Conservation (phyloP, 2,329 filamentous ascomycete genomes). For the Talaromyces atroroseus region DNA sequence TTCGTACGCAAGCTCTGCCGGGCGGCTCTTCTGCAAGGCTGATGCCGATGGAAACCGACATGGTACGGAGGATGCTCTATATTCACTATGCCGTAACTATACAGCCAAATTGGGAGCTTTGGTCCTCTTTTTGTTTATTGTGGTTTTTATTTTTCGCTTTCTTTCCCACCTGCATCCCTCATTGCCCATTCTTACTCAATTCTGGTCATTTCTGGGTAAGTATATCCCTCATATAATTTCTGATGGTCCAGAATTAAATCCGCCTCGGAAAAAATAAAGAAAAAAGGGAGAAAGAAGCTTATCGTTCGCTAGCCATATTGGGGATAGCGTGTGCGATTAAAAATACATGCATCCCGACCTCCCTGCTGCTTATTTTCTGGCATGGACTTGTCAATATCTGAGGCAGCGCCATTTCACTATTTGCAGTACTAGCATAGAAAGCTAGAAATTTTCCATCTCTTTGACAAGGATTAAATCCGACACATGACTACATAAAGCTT, state of each 20-base stretch:
- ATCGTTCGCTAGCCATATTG: not conserved
- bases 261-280: constrained; percentile 3
- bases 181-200: too few species aligned
- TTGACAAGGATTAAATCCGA: too few species aligned
- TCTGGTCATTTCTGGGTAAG: not conserved
- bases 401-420: too few species aligned
- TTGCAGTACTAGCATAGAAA: too few species aligned
- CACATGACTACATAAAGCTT: too few species aligned
- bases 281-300: not conserved
- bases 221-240: not conserved
- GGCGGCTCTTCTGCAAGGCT: too few species aligned
- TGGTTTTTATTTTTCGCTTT: too few species aligned
- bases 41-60: not conserved
- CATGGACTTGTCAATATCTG: too few species aligned
- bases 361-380: too few species aligned
- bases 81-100: too few species aligned
- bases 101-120: not conserved
- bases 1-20: not conserved
- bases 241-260: not conserved
- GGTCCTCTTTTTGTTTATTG: not conserved
- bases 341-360: too few species aligned
- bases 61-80: not conserved
- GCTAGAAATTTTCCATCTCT: too few species aligned
- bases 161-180: not conserved
- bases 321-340: not conserved